Percentiles rank a stretch among this genome's conserved stretches.
phyloP scores from a whole-genome alignment of 805 yeast species.

The Myxozyma geophila region DNA sequence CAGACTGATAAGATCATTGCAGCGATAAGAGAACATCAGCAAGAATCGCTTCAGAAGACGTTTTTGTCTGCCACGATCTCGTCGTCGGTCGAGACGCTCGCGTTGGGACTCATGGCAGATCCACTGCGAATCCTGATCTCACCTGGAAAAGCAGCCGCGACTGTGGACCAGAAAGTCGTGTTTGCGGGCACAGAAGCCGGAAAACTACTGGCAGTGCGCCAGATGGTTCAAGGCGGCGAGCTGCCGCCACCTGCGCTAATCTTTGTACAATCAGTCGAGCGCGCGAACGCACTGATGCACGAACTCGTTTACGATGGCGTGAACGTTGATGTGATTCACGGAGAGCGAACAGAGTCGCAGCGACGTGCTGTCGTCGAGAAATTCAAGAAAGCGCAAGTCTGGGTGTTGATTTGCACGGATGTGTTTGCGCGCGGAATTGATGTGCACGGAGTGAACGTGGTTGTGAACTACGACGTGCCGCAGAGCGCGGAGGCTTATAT shows the following conservation, averaged over 20 bases:
- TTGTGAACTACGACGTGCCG: conserved; percentile 96
- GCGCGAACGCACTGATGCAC: conserved; percentile 94
- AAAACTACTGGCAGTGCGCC: conserved; percentile 88
- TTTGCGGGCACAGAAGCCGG: conserved; percentile 96
- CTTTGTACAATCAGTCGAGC: conserved; percentile 84
- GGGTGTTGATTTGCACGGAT: conserved; percentile 97
- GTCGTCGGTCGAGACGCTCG: conserved; percentile 87
- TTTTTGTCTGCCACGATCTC: conserved; percentile 97
- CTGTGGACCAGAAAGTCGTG: conserved; percentile 79
- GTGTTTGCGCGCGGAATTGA: conserved; percentile 96
- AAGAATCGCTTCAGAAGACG: conserved; percentile 60
- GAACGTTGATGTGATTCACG: conserved; percentile 94
- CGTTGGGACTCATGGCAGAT: conserved; percentile 79
- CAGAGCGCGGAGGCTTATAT: conserved; percentile 91
- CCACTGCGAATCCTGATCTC: conserved; percentile 89
- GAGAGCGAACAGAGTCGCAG: conserved; percentile 88
- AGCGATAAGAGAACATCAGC: conserved; percentile 38
- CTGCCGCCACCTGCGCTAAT: conserved; percentile 92
- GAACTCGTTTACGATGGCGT: conserved; percentile 89
- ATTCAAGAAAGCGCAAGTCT: conserved; percentile 86
- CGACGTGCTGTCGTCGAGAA: conserved; percentile 82
- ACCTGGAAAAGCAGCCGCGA: conserved; percentile 67
- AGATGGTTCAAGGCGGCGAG: conserved; percentile 77
- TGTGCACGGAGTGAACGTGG: conserved; percentile 92
- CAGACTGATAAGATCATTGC: conserved; percentile 87